Evolutionary conservation across 2,329 filamentous ascomycete species (phyloP), one percentile per base, ranked within the genome.

Genomic region (Magnaporthiopsis rhizophila): DNA sequence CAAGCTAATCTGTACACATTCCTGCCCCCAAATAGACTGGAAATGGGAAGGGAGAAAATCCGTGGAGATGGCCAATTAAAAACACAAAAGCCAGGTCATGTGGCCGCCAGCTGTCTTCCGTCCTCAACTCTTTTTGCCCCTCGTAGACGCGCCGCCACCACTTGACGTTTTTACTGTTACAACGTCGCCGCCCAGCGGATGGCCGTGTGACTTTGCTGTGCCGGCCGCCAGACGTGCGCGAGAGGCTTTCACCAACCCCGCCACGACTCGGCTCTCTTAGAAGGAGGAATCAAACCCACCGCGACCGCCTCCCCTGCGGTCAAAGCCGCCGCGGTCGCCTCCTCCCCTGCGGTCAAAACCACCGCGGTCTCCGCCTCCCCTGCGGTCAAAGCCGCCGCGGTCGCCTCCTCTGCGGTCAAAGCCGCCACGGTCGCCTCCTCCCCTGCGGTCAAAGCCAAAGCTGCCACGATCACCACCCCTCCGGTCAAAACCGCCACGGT

Each of bases 381-480:
- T 28, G 45, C 50, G 28, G 50, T 36, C 61, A 36, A 30, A 56
- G 38, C 38, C 38, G 24, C 60, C 60, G 11, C 60, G 60, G 28
- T 58, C 50, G 3, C 61, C 36, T 26, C 30, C 28, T 18, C 58
- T 12, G 5, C 58, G 26, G 58, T 36, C 61, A 36, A 36, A 62
- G 26, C 60, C 60, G 15, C 69, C 65, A 38, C 60, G 60, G 45
- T 58, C 50, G 7, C 65, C 61, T 18, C 67, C 66, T 36, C 74
- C 67, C 62, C 65, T 59, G 34, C 66, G 64, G 62, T 66, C 63
- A 32, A 63, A 60, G n/a, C 68, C 61, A 26, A 70, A 64, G 58
- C 66, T 62, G 9, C 69, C 60, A 9, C 59, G 38, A 13, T 38
- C 56, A 30, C 62, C 45, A 21, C 61, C 28, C 58, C 58, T n/a